Percentiles rank a stretch among this genome's conserved stretches.
Conservation (phyloP, 805 yeast species). For the Myxozyma nipponensis region DNA sequence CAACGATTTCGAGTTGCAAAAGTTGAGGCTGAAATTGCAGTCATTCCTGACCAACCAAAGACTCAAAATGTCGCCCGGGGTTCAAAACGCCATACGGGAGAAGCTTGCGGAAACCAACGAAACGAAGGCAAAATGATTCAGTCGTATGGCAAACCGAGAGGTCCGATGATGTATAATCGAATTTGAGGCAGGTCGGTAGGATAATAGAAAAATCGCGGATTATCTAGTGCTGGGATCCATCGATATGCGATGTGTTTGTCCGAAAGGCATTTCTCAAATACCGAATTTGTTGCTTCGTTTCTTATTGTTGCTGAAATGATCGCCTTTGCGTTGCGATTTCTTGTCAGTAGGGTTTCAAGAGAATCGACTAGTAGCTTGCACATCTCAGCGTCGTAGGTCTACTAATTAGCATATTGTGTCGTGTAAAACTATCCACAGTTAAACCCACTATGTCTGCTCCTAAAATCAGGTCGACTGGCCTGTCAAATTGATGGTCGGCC, state of each 20-base stretch:
- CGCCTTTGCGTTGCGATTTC: conserved; percentile 28
- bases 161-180: too few relatives aligned
- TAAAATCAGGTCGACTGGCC: conserved; percentile 48
- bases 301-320: conserved; percentile 73
- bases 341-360: conserved; percentile 27
- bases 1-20: too few relatives aligned
- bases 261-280: conserved; percentile 42
- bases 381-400: conserved; percentile 65
- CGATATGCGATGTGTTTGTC: conserved; percentile 21
- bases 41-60: too few relatives aligned
- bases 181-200: conserved; percentile 5
- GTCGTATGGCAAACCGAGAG: too few relatives aligned
- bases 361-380: conserved; percentile 49
- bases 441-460: conserved; percentile 69
- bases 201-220: conserved; percentile 14
- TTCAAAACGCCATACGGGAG: too few relatives aligned
- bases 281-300: conserved; percentile 49
- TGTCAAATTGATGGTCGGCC: conserved; percentile 7
- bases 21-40: too few relatives aligned
- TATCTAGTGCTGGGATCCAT: conserved; percentile 4
- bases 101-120: too few relatives aligned
- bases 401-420: neutral
- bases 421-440: neutral
- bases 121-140: too few relatives aligned
- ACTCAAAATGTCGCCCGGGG: too few relatives aligned